Conservation (phyloP, 2,329 filamentous ascomycete species). For the Pestalotiopsis fici region DNA sequence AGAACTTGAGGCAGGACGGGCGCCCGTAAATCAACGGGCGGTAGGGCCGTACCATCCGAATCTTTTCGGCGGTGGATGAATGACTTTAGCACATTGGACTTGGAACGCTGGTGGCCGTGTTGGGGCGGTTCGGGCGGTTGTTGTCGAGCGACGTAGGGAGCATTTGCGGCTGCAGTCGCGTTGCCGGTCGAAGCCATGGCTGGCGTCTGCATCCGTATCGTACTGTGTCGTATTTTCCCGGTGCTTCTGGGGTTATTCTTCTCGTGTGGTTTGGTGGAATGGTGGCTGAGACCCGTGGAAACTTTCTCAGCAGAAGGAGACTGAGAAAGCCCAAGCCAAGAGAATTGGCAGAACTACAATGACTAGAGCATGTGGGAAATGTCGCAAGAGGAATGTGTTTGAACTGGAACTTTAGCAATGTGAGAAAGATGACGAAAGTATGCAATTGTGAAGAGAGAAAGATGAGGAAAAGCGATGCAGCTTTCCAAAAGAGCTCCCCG, state of each 20-base stretch:
- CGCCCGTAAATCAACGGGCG: constrained; percentile 23
- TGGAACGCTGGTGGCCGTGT: constrained; percentile 41
- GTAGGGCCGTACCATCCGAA: constrained; percentile 40
- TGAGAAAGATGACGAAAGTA: background rate
- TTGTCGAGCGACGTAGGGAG: background rate
- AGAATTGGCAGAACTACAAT: background rate
- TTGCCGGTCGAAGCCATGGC: constrained; percentile 4
- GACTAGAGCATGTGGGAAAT: background rate
- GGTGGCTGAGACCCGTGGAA: constrained; percentile 4
- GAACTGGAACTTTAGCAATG: background rate
- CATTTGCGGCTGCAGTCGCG: background rate
- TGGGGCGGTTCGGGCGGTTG: constrained; percentile 5
- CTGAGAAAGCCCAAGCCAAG: background rate
- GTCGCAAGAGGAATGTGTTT: background rate
- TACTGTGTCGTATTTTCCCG: background rate
- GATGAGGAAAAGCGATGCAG: too few species aligned
- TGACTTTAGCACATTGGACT: constrained; percentile 50
- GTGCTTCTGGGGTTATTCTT: background rate
- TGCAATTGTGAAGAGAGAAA: background rate
- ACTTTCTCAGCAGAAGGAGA: background rate
- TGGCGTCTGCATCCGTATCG: too few species aligned
- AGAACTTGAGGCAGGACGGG: constrained; percentile 21
- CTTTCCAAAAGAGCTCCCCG: too few species aligned
- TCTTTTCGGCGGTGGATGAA: constrained; percentile 52
- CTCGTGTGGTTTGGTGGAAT: background rate